These are phyloP conservation scores for Fusarium pseudograminearum DNA, from an alignment of 2,329 filamentous ascomycete genomes.

Conservation along the genomic window DNA sequence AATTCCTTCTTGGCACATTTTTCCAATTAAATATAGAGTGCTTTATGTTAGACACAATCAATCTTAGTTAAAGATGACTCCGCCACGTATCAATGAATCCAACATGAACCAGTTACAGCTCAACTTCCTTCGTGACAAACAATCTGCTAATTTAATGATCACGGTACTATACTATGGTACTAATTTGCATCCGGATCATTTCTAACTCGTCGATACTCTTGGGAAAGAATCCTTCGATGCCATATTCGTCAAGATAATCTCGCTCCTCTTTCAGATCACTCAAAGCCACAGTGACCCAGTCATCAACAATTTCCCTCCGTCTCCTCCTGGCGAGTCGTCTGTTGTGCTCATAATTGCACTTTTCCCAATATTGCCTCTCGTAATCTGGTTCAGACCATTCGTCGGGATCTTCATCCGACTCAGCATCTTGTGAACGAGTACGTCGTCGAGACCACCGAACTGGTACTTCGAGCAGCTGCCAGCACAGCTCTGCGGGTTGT, in stretches of 20 bases:
- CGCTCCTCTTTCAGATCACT: neutral
- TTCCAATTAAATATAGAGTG: too few relatives aligned
- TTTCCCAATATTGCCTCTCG: neutral
- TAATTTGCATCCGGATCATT: neutral
- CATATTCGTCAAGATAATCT: neutral
- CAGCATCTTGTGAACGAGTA: neutral
- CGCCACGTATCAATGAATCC: too few relatives aligned
- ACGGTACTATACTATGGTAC: fast-evolving
- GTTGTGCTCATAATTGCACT: neutral
- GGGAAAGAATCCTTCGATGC: neutral
- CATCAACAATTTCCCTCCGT: neutral
- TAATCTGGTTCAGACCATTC: neutral
- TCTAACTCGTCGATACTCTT: neutral
- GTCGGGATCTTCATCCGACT: neutral
- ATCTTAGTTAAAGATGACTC: too few relatives aligned
- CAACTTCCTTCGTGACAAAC: too few relatives aligned
- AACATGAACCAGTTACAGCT: too few relatives aligned
- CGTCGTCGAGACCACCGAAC: too few relatives aligned
- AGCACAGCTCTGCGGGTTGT: neutral
- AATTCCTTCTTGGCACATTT: too few relatives aligned
- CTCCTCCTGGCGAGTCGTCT: neutral
- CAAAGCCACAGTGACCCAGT: neutral
- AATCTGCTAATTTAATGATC: neutral
- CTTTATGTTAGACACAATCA: too few relatives aligned
- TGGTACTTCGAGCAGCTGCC: neutral